Conservation (phyloP, 441 rosid species). For the Croton setiger region DNA sequence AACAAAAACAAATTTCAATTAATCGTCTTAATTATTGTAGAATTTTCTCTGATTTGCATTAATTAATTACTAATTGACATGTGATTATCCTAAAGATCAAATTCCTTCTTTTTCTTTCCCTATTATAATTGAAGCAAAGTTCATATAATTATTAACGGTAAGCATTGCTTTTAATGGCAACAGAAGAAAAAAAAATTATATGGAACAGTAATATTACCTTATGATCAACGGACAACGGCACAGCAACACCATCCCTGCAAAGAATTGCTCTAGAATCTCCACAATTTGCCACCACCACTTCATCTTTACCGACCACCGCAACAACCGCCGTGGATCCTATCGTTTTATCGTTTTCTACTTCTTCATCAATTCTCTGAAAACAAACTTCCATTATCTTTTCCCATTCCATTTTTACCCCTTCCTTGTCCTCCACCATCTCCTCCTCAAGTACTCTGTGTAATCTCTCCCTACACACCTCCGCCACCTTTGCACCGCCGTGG, state of each 20-base stretch:
- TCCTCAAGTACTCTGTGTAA: constrained; percentile 46
- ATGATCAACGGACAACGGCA: constrained; percentile 68
- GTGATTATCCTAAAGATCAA: too few species aligned
- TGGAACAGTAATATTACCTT: constrained; percentile 36
- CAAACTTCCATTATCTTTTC: constrained; percentile 49
- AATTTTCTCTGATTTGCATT: too few species aligned
- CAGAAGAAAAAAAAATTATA: background rate
- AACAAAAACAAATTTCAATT: too few species aligned
- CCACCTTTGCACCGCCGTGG: constrained; percentile 62
- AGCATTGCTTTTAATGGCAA: too few species aligned
- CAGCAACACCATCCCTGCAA: constrained; percentile 48
- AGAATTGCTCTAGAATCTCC: constrained; percentile 84
- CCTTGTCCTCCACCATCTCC: constrained; percentile 27
- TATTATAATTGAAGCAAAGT: too few species aligned
- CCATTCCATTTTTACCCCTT: constrained; percentile 39
- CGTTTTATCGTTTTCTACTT: constrained; percentile 36
- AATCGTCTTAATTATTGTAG: too few species aligned
- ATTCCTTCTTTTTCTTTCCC: too few species aligned
- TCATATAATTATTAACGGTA: too few species aligned
- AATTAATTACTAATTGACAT: too few species aligned
- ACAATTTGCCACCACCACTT: constrained; percentile 62
- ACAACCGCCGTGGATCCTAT: constrained; percentile 58
- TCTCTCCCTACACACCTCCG: constrained; percentile 53
- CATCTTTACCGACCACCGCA: constrained; percentile 63
- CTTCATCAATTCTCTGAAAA: constrained; percentile 51